phyloP scores from a whole-genome alignment of 345 rosid species.

The Conringia planisiliqua region DNA sequence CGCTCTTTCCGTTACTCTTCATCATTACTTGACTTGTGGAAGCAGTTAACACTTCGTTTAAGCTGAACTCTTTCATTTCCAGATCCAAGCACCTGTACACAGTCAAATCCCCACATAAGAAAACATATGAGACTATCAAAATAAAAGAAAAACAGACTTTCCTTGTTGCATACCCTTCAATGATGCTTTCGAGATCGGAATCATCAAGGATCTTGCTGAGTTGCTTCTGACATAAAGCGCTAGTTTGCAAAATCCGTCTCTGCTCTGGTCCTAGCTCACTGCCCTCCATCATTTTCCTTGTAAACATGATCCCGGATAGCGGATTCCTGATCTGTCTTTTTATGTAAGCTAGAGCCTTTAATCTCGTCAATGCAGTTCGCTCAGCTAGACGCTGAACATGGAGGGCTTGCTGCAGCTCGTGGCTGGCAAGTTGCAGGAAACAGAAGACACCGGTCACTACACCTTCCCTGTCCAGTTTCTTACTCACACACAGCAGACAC shows the following conservation, averaged over 20 bases:
- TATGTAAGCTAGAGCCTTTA: constrained; percentile 70
- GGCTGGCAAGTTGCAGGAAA: constrained; percentile 94
- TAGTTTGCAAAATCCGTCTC: constrained; percentile 59
- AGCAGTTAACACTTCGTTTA: constrained; percentile 51
- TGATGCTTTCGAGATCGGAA: constrained; percentile 79
- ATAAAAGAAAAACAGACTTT: neutral
- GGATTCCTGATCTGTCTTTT: constrained; percentile 83
- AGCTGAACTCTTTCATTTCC: constrained; percentile 73
- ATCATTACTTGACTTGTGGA: constrained; percentile 71
- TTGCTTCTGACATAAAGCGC: constrained; percentile 79
- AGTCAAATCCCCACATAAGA: constrained; percentile 1
- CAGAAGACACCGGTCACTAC: constrained; percentile 76
- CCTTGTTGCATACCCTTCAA: constrained; percentile 58
- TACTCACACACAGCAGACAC: constrained; percentile 72
- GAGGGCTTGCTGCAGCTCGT: constrained; percentile 85
- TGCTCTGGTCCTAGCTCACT: constrained; percentile 74
- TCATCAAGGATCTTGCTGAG: constrained; percentile 78
- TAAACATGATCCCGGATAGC: constrained; percentile 67
- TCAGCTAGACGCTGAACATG: constrained; percentile 82
- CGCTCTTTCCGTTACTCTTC: constrained; percentile 59
- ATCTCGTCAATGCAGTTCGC: constrained; percentile 67
- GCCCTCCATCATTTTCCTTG: constrained; percentile 69
- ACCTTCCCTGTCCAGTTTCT: constrained; percentile 76
- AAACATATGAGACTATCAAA: neutral
- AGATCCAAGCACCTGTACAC: constrained; percentile 65